Percentiles rank a stretch among this genome's conserved stretches.
Conservation (phyloP, 2,329 filamentous ascomycete species). For the Fusarium oligoseptatum region DNA sequence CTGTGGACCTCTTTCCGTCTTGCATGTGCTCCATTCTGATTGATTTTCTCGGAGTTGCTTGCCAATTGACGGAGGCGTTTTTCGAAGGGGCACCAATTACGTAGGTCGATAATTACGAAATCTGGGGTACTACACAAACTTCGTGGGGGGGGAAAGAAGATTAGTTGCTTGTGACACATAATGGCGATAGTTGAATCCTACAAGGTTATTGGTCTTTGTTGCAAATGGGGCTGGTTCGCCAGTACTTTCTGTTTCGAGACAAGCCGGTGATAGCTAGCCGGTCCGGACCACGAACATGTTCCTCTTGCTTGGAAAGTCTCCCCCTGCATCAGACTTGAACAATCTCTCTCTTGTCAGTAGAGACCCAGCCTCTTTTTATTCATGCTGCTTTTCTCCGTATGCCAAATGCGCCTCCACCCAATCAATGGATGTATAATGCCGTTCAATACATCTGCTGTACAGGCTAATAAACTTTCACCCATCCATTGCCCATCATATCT, state of each 20-base stretch:
- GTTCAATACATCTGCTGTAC: not conserved
- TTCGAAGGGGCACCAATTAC: not conserved
- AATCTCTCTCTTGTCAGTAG: not conserved
- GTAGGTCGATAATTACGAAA: not conserved
- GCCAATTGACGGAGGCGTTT: not conserved
- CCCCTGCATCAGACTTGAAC: not conserved
- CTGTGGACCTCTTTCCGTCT: slow-evolving; percentile 32
- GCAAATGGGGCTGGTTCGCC: slow-evolving; percentile 1
- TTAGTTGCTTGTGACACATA: slow-evolving; percentile 2
- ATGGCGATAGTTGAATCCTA: not conserved
- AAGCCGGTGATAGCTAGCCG: not conserved
- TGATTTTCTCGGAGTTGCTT: slow-evolving; percentile 4
- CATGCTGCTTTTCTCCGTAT: not conserved
- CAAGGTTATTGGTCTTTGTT: not conserved
- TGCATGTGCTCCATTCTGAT: not conserved
- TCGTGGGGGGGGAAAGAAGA: not conserved
- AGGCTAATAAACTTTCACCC: not conserved
- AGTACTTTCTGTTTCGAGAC: slow-evolving; percentile 1
- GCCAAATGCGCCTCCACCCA: not conserved
- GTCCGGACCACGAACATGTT: not conserved
- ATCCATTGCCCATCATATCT: slow-evolving; percentile 52
- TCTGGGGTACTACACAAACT: slow-evolving; percentile 5
- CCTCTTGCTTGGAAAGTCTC: not conserved
- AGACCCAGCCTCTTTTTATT: not conserved
- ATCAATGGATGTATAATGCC: not conserved